These are phyloP conservation scores for Diplodia mutila DNA, from an alignment of 2,329 filamentous ascomycete genomes.

Conservation along the genomic window DNA sequence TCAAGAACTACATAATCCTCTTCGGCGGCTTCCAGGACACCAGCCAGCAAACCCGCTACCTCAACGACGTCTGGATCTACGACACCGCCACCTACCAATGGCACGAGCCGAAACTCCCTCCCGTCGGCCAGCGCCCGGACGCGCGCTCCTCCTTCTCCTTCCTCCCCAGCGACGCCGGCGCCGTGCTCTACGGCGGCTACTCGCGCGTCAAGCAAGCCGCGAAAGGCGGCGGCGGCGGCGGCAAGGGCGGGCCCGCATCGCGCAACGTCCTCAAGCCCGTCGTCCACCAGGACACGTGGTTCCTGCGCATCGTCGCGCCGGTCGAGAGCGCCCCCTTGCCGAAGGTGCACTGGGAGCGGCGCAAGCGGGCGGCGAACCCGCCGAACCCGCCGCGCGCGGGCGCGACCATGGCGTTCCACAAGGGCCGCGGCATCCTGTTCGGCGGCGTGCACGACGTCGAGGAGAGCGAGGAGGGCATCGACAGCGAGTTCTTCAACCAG, in stretches of 20 bases:
- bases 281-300: conserved; percentile 95
- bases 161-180: conserved; percentile 85
- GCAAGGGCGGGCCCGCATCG: conserved; percentile 58
- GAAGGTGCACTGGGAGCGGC: conserved; percentile 83
- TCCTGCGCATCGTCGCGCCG: conserved; percentile 72
- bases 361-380: conserved; percentile 89
- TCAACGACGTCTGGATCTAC: conserved; percentile 93
- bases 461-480: conserved; percentile 89
- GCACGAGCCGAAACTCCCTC: conserved; percentile 74
- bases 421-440: conserved; percentile 88
- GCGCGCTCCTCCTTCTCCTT: conserved; percentile 89
- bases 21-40: conserved; percentile 98
- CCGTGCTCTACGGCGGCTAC: conserved; percentile 91
- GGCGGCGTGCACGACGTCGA: conserved; percentile 94
- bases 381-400: conserved; percentile 84
- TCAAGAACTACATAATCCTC: conserved; percentile 93
- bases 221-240: conserved; percentile 51
- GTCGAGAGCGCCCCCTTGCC: conserved; percentile 68
- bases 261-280: conserved; percentile 81
- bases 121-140: conserved; percentile 85
- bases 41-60: conserved; percentile 89
- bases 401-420: conserved; percentile 92
- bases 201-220: conserved; percentile 76
- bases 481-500: conserved; percentile 95
- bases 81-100: conserved; percentile 87